Conservation (phyloP, 108 stramenopile genomes). For the Epithemia pelagica region DNA sequence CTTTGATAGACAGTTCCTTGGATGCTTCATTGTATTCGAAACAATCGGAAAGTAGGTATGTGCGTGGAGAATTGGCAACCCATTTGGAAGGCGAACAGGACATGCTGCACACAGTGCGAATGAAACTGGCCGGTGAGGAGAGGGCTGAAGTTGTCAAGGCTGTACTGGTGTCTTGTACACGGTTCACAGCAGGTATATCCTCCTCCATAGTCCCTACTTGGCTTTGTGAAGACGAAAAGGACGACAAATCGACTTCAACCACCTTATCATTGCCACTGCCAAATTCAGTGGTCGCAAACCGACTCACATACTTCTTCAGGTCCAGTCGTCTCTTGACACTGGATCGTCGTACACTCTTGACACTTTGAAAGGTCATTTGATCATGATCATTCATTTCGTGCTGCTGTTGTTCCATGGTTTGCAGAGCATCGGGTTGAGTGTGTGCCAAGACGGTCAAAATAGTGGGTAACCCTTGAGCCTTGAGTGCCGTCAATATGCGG, state of each 20-base stretch:
- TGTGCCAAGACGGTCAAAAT: constrained; percentile 77
- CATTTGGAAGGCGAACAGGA: constrained; percentile 64
- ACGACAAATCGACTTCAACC: constrained; percentile 50
- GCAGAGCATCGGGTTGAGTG: constrained; percentile 30
- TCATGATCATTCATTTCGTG: constrained; percentile 24
- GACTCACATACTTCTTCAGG: constrained; percentile 59
- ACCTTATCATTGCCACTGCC: constrained; percentile 60
- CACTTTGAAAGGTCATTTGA: constrained; percentile 36
- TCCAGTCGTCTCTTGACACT: constrained; percentile 70
- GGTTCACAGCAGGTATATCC: constrained; percentile 5
- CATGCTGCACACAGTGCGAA: constrained; percentile 65
- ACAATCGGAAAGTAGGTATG: constrained; percentile 62
- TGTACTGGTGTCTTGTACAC: constrained; percentile 2
- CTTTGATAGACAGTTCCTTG: constrained; percentile 67
- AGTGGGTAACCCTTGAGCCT: constrained; percentile 91
- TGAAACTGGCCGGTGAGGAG: constrained; percentile 28
- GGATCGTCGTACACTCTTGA: constrained; percentile 53
- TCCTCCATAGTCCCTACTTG: constrained; percentile 15
- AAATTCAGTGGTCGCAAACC: constrained; percentile 75
- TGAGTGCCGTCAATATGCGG: constrained; percentile 82
- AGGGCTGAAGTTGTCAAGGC: constrained; percentile 19
- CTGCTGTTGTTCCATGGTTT: background rate
- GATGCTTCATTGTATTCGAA: constrained; percentile 45
- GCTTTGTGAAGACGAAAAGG: constrained; percentile 4
- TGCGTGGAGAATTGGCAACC: constrained; percentile 62